Conservation (phyloP, 164 flowering plant species). For the Stephania yunnanensis region DNA sequence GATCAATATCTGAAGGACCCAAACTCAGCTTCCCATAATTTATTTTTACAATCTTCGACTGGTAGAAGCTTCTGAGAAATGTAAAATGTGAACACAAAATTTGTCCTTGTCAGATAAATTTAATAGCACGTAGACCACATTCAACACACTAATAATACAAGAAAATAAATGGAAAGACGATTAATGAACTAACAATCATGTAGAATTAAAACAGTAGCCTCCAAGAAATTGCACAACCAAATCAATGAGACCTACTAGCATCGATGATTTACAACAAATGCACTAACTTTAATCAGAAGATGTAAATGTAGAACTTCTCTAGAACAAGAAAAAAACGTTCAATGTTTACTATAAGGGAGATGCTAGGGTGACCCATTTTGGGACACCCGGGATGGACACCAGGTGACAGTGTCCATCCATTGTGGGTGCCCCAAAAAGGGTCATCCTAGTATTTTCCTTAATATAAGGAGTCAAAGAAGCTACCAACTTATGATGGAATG, state of each 20-base stretch:
- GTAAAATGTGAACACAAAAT: background rate
- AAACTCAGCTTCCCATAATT: constrained; percentile 38
- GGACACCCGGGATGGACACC: too few relatives aligned
- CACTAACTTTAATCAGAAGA: background rate
- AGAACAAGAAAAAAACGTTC: background rate
- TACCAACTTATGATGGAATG: background rate
- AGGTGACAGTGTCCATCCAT: too few relatives aligned
- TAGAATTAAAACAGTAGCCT: background rate
- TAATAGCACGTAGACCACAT: background rate
- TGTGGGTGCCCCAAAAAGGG: too few relatives aligned
- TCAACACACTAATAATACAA: background rate
- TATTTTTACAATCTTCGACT: constrained; percentile 33
- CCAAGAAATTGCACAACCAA: background rate
- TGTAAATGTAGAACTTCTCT: background rate
- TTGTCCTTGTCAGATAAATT: background rate
- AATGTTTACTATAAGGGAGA: too few relatives aligned
- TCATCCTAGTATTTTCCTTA: too few relatives aligned
- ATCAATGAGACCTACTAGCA: background rate
- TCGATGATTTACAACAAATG: background rate
- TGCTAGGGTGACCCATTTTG: too few relatives aligned
- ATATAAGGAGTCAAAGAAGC: background rate
- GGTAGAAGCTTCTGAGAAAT: constrained; percentile 44
- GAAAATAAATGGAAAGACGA: background rate
- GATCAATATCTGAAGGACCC: constrained; percentile 19
- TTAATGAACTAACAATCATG: background rate